These are phyloP conservation scores for Apophysomyces ossiformis DNA, from an alignment of 371 early-diverging fungal genomes.

Conservation along the genomic window DNA sequence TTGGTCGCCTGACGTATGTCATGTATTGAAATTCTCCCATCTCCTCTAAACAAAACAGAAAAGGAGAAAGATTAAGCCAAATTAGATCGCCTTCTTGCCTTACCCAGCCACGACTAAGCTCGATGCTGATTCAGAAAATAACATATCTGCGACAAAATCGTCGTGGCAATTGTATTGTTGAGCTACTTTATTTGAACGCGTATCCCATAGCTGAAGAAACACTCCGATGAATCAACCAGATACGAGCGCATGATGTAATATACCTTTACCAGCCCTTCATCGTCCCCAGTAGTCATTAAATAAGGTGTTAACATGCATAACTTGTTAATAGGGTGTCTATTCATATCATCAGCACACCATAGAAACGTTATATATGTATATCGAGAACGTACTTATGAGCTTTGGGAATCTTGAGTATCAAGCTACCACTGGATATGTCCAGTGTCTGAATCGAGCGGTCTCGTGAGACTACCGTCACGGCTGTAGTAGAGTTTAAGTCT, in stretches of 20 bases:
- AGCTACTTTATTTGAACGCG: constrained; percentile 64
- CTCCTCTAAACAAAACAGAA: constrained; percentile 60
- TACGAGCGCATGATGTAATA: neutral
- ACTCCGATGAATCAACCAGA: no score
- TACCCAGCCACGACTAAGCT: constrained; percentile 73
- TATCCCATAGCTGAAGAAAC: constrained; percentile 74
- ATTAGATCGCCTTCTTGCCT: neutral
- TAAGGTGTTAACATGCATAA: constrained; percentile 65
- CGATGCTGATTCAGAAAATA: constrained; percentile 59
- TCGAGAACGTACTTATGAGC: constrained; percentile 69
- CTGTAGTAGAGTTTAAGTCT: constrained; percentile 26
- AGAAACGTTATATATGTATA: neutral
- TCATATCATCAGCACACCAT: neutral
- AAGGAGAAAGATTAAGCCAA: neutral
- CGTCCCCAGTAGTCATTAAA: constrained; percentile 86
- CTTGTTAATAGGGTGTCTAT: constrained; percentile 76
- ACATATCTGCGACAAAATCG: constrained; percentile 87
- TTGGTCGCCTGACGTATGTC: constrained; percentile 77
- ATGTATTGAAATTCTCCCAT: constrained; percentile 84
- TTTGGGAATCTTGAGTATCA: constrained; percentile 60
- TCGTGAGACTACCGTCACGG: constrained; percentile 72
- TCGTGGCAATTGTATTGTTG: constrained; percentile 76
- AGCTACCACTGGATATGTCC: constrained; percentile 68
- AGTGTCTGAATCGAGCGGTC: constrained; percentile 78
- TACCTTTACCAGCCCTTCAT: constrained; percentile 82